Evolutionary conservation across 192 early-diverging fungal genomes (phyloP), one percentile per base, ranked within the genome.

Genomic region (Coemansia sp.): DNA sequence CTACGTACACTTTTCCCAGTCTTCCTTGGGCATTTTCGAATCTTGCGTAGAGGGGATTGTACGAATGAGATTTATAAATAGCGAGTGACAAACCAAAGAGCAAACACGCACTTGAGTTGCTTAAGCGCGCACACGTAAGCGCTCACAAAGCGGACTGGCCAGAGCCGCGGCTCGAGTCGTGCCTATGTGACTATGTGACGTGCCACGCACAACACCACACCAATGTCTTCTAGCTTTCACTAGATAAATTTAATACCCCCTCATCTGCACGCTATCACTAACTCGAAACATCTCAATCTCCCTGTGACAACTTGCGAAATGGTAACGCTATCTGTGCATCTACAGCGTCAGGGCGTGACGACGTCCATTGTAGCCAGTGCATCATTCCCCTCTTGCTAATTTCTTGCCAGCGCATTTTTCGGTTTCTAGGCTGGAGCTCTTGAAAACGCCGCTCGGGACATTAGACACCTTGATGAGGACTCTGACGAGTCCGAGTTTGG

Each of bases 1-100:
- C 2, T 37, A 71, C 83, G 52, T 90, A 97, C 92, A 97, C 82
- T 97, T 97, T 80, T 98, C 97, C 97, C 97, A 98, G 79, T 95
- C 86, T 54, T 84, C 83, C 82, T 94, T 95, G 65, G 95, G 95
- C 67, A 80, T 80, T 58, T 42, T 64, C 38, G 50, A 53, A 53
- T 52, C 50, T 52, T 41, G 15, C 27, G 12, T 32, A 7, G 29
- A 6, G 44, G 0, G 44, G 24, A 48, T 27, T 48, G 44, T 48
- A 27, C 15, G 27, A 48, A 48, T 48, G 41, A 43, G 19, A 24
- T 15, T 7, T 32, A 32, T 32, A 32, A 32, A 32, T 32, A 32
- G 29, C 7, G n/a, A n/a, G n/a, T n/a, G n/a, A n/a, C n/a, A n/a
- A n/a, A n/a, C n/a, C n/a, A n/a, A n/a, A n/a, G n/a, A n/a, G n/a